Evolutionary conservation across 345 rosid species (phyloP).

Genomic region (Boechera divaricarpa): DNA sequence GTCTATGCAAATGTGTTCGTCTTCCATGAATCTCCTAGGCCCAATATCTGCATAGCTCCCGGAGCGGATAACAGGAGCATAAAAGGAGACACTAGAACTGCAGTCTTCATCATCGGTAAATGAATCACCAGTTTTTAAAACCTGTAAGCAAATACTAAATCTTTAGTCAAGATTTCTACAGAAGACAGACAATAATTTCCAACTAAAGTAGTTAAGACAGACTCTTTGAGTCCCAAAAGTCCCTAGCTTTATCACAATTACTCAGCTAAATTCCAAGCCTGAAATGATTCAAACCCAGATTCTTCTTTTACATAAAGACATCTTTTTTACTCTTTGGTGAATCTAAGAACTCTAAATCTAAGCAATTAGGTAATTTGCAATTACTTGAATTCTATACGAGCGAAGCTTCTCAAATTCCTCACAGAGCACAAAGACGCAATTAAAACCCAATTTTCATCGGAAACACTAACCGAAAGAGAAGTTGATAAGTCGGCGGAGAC

Average conservation of each 20-base stretch:
- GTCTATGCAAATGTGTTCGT: conserved; percentile 79
- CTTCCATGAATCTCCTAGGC: conserved; percentile 72
- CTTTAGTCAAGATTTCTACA: background rate
- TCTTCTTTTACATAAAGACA: no score
- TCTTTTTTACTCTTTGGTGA: background rate
- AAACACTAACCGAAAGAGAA: background rate
- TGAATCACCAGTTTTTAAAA: background rate
- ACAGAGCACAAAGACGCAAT: no score
- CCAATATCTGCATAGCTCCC: conserved; percentile 84
- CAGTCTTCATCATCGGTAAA: background rate
- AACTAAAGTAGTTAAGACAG: no score
- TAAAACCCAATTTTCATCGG: background rate
- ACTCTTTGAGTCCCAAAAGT: no score
- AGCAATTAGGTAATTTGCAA: no score
- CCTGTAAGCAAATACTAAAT: background rate
- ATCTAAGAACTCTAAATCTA: background rate
- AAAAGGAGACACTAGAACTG: background rate
- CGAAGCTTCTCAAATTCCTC: no score
- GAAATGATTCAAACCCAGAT: no score
- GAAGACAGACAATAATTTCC: no score
- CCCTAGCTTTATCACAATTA: no score
- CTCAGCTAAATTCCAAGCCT: no score
- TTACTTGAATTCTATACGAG: no score
- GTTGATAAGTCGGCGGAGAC: background rate
- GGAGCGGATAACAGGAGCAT: conserved; percentile 70